Percentiles rank a stretch among this genome's conserved stretches.
phyloP scores from a whole-genome alignment of 169 alveolate genomes.

The Amoebophrya sp. region DNA sequence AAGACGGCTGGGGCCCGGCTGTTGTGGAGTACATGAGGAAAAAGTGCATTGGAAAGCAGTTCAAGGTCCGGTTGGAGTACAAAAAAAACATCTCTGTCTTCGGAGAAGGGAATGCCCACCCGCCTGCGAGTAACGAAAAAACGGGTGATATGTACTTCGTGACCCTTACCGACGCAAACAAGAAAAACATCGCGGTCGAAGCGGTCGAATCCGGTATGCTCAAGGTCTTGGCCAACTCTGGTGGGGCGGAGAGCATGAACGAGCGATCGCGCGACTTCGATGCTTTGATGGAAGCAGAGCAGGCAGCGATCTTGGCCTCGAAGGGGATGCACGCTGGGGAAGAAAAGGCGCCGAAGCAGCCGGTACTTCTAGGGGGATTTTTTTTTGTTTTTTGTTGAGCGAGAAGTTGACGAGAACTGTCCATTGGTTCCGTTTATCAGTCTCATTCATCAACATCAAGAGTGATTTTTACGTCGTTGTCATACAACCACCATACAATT shows the following conservation, averaged over 20 bases:
- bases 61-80: background rate
- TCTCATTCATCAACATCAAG: no score
- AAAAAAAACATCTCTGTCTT: background rate
- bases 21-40: background rate
- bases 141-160: background rate
- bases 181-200: background rate
- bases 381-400: no score
- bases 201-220: background rate
- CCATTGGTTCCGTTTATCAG: no score
- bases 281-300: background rate
- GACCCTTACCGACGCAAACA: background rate
- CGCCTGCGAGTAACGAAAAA: background rate
- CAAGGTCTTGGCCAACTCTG: background rate
- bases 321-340: background rate
- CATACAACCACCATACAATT: no score
- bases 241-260: conserved; percentile 1
- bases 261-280: conserved; percentile 16
- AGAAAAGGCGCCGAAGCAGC: background rate
- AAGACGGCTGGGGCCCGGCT: background rate
- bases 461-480: no score
- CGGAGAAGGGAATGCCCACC: background rate
- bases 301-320: background rate
- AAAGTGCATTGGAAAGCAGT: background rate
- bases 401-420: no score
- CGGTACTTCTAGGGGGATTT: no score